Evolutionary conservation across 192 early-diverging fungal genomes (phyloP), one percentile per base, ranked within the genome.

Genomic region (Backusella tarrabulga): DNA sequence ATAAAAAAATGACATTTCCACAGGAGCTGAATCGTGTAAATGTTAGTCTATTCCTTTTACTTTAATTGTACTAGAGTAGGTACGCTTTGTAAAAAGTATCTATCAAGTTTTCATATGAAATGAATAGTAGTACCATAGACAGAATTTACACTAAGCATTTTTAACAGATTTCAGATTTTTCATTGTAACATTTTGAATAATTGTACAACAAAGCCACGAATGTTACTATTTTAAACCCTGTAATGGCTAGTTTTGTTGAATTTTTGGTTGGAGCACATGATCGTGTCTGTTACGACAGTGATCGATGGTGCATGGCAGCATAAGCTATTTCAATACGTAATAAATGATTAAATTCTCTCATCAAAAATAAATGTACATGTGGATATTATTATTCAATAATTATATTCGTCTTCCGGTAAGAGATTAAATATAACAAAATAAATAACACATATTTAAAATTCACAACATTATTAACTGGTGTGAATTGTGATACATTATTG

Each of bases 401-500:
- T 50, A 50, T 50, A 50, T 50, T 50, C 46, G 1, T n/a, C 46
- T 50, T 50, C 46, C 46, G 19, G 46, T 29, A 29, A 26, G 23
- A 63, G 56, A 9, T 63, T 50, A 50, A 23, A 29, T 29, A 63
- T 63, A 26, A 63, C 1, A 63, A 11, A 63, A 63, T 63, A 63
- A 29, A n/a, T n/a, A n/a, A 50, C 6, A n/a, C 19, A 50, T n/a
- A 50, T 50, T 50, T 50, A 50, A 63, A 63, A 63, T 63, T 63
- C 26, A 63, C 56, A 60, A 11, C 4, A 6, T 26, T 26, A 26
- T 63, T 60, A 63, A 14, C 26, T 4, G 12, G 56, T 29, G 21
- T 63, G 23, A 63, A 14, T 26, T 63, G 56, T 63, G 56, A 26
- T 63, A 63, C 56, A 63, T 63, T 63, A n/a, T 63, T 63, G 56